phyloP scores from a whole-genome alignment of 2,329 filamentous ascomycete genomes.

The Balansia obtecta region DNA sequence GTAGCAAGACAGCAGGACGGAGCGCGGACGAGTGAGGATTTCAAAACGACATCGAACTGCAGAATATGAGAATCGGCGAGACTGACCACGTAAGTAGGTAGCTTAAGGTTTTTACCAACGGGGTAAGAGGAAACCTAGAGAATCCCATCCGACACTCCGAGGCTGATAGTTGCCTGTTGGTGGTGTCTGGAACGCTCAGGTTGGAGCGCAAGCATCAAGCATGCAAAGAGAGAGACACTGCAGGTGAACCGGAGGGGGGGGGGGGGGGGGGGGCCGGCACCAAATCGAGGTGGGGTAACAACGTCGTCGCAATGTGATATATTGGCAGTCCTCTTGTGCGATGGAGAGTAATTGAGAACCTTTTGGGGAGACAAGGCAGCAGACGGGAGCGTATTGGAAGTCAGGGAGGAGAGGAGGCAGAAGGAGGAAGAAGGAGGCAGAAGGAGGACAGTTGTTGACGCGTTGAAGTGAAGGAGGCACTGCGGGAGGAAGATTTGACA shows the following conservation, averaged over 20 bases:
- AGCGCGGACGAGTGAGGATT: not conserved
- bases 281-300: slow-evolving; percentile 1
- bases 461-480: not conserved
- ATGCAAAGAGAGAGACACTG: not conserved
- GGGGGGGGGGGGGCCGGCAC: too few relatives aligned
- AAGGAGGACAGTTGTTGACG: too few relatives aligned
- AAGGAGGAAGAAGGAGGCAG: too few relatives aligned
- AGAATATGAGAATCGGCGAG: slow-evolving; percentile 4
- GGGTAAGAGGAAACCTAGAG: not conserved
- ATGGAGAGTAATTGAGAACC: too few relatives aligned
- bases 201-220: not conserved
- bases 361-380: too few relatives aligned
- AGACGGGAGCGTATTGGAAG: too few relatives aligned
- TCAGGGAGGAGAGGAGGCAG: too few relatives aligned
- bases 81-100: slow-evolving; percentile 5
- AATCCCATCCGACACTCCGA: not conserved
- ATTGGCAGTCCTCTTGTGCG: not conserved
- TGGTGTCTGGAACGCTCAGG: slow-evolving; percentile 1
- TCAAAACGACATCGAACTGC: not conserved
- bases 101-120: slow-evolving; percentile 1
- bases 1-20: slow-evolving; percentile 1
- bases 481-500: not conserved
- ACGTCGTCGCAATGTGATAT: not conserved
- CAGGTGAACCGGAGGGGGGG: not conserved
- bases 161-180: slow-evolving; percentile 4